A percentile compares a stretch with the other conserved stretches of the same genome.
phyloP scores from a whole-genome alignment of 140 eudicot species.

The Ambrosia hybrid region DNA sequence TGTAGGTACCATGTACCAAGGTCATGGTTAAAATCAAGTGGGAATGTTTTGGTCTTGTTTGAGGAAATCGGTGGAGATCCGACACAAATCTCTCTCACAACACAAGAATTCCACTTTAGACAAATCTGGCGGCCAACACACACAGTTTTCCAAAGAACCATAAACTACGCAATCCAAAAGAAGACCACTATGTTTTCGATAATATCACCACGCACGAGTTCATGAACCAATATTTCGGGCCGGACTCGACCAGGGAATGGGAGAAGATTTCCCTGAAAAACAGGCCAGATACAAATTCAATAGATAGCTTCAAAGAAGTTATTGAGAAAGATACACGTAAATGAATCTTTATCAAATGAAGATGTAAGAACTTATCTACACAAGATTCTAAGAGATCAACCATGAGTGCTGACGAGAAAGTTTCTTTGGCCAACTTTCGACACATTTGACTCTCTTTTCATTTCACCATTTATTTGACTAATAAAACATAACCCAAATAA shows the following conservation, averaged over 20 bases:
- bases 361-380: constrained; percentile 26
- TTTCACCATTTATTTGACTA: no score
- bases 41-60: constrained; percentile 62
- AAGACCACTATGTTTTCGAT: constrained; percentile 59
- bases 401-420: constrained; percentile 31
- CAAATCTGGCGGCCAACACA: constrained; percentile 35
- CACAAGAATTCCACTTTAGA: constrained; percentile 53
- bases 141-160: constrained; percentile 31
- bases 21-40: constrained; percentile 75
- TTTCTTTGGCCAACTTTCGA: not conserved
- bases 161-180: constrained; percentile 35
- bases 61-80: constrained; percentile 97
- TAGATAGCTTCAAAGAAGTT: constrained; percentile 45
- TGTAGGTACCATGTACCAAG: constrained; percentile 92
- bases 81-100: constrained; percentile 57
- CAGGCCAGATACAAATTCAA: constrained; percentile 28
- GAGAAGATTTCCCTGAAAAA: constrained; percentile 39
- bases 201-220: constrained; percentile 54
- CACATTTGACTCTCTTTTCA: no score
- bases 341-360: constrained; percentile 2
- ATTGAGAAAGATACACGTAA: constrained; percentile 39
- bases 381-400: constrained; percentile 30
- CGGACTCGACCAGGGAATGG: constrained; percentile 58
- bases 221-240: constrained; percentile 58
- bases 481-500: no score